Percentiles rank a stretch among this genome's conserved stretches.
Evolutionary conservation across 176 grass and related monocot species (phyloP).

Genomic region (Triticum dicoccoides): DNA sequence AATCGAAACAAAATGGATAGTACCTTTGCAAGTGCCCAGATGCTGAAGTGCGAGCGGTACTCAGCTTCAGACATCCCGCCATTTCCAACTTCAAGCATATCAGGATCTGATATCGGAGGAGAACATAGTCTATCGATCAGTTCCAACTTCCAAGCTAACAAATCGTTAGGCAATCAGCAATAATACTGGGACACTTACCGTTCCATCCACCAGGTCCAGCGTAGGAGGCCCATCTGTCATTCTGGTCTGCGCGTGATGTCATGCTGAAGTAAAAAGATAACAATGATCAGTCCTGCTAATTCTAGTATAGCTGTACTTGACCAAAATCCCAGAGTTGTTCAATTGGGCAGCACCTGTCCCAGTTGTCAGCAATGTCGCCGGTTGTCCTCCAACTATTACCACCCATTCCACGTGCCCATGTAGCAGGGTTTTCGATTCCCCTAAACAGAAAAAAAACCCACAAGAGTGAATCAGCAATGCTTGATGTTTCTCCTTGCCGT

Average conservation of each 20-base stretch:
- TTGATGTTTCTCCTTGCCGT: background rate
- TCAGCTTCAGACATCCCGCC: constrained; percentile 83
- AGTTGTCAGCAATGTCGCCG: constrained; percentile 72
- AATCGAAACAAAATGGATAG: background rate
- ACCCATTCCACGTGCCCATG: constrained; percentile 68
- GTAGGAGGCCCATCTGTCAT: constrained; percentile 89
- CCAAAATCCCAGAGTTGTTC: background rate
- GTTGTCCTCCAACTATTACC: constrained; percentile 96
- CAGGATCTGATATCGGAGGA: constrained; percentile 56
- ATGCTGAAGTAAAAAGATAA: constrained; percentile 55
- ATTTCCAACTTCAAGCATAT: constrained; percentile 95
- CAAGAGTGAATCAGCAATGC: background rate
- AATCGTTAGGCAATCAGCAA: background rate
- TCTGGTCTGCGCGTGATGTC: constrained; percentile 85
- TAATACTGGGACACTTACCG: constrained; percentile 29
- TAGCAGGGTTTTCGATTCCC: constrained; percentile 74
- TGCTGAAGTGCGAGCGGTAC: constrained; percentile 96
- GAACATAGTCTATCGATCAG: background rate
- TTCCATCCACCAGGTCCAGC: constrained; percentile 89
- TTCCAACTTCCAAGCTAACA: background rate
- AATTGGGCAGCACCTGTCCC: constrained; percentile 57
- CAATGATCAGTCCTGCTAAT: background rate
- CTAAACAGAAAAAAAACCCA: constrained; percentile 17
- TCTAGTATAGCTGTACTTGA: background rate
- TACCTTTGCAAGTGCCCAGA: constrained; percentile 92